Evolutionary conservation across 129 eudicot genomes (phyloP).

Genomic region (Dittrichia graveolens): DNA sequence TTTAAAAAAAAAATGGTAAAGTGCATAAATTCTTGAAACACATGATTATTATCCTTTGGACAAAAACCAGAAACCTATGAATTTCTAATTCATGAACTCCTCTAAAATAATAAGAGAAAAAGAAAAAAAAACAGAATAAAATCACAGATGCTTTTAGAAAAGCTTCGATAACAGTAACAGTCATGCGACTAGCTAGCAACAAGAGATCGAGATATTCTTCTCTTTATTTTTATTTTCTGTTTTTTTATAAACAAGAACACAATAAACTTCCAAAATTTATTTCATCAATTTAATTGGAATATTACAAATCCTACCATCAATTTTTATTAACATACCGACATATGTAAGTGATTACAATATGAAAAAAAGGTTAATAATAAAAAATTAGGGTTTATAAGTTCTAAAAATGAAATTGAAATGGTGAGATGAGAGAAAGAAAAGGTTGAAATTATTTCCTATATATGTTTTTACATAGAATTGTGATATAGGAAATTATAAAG

Average conservation of each 20-base stretch:
- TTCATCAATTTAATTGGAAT: not conserved
- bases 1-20: not conserved
- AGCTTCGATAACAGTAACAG: slow-evolving; percentile 21
- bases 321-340: too few relatives aligned
- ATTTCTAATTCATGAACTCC: not conserved
- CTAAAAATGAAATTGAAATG: not conserved
- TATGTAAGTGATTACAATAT: not conserved
- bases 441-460: not conserved
- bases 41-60: slow-evolving; percentile 32
- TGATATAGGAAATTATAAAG: slow-evolving; percentile 16
- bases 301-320: not conserved
- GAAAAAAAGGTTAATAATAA: not conserved
- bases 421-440: not conserved
- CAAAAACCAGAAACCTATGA: slow-evolving; percentile 15
- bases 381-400: slow-evolving; percentile 13
- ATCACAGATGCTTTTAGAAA: slow-evolving; percentile 27
- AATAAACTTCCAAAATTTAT: not conserved
- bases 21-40: slow-evolving; percentile 4
- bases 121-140: not conserved
- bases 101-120: not conserved
- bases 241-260: not conserved
- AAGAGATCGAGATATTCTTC: slow-evolving; percentile 6
- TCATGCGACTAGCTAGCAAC: slow-evolving; percentile 32
- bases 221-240: not conserved
- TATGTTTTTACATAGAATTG: not conserved